Base-by-base conservation (phyloP, 306 rosid species). In the Cercis canadensis region DNA sequence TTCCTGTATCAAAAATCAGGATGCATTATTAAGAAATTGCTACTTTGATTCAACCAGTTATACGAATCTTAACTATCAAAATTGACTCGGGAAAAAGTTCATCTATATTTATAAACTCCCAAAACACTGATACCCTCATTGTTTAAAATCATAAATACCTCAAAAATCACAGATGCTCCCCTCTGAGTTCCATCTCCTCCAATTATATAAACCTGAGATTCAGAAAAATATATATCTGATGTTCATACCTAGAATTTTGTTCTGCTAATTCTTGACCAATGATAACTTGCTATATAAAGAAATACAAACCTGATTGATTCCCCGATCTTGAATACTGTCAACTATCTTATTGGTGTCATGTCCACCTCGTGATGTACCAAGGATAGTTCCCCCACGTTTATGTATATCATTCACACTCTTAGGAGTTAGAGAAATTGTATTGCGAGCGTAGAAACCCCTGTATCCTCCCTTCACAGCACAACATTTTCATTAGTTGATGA, bases 171-270 rank as follows among this genome's bases (percentile, higher is more conserved):
- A 72, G 99, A 83, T 32, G 99, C 99, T 11, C 99, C 99, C 67
- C 61, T 94, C 65, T 90, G 97, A 58, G 99, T 94, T 84, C 99
- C 99, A 70, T 94, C 97, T 87, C 99, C 99, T 80, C 99, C 99
- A 78, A 94, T 87, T 15, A 94, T 94, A 72, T 91, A 94, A 86
- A 94, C 99, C 98, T 93, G 90, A 47, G 55, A 75, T 69, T 49
- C 49, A 62, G 21, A 67, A 9, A 62, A 43, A 78, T 53, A 47
- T 70, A 60, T 67, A 33, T 69, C 68, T 18, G 17, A 46, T 45
- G 58, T 18, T 18, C 36, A 32, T 19, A n/a, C 34, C 70, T 18
- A 19, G 72, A 46, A 44, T 62, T 19, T 36, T 17, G 57, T 53
- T 16, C 8, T 16, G 73, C 31, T 37, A 16, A 70, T 59, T 37